Evolutionary conservation across 2,329 filamentous ascomycete genomes (phyloP).

Genomic region (Calycina herbarum): DNA sequence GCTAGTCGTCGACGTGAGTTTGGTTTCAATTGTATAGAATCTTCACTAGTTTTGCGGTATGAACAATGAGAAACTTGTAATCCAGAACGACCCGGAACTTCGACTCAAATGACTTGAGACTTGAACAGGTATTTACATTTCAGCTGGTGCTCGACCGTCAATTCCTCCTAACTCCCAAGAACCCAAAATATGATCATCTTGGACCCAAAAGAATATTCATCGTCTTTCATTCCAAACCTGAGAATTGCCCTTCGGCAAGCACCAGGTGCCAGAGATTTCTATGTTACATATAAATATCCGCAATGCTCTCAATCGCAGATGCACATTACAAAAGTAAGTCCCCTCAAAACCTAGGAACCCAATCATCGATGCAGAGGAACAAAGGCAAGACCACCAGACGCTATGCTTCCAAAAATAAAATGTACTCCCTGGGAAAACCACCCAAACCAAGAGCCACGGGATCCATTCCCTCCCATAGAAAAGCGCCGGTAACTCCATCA

Average conservation of each 20-base stretch:
- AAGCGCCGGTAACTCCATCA: constrained; percentile 37
- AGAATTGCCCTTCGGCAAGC: constrained; percentile 12
- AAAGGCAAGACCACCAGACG: constrained; percentile 30
- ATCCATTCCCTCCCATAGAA: constrained; percentile 23
- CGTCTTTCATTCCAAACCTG: constrained; percentile 25
- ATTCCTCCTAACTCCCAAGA: neutral
- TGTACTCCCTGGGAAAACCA: constrained; percentile 21
- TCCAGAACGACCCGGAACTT: neutral
- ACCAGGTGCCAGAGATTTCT: constrained; percentile 24
- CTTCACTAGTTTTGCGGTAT: too few relatives aligned
- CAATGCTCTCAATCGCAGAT: constrained; percentile 24
- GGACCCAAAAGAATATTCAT: constrained; percentile 17
- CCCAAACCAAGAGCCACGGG: constrained; percentile 13
- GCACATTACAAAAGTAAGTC: constrained; percentile 24
- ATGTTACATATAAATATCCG: constrained; percentile 36
- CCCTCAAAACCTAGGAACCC: constrained; percentile 21
- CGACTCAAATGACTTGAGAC: neutral
- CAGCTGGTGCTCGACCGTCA: neutral
- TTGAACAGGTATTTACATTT: neutral
- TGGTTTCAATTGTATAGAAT: too few relatives aligned
- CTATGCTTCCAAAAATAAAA: constrained; percentile 36
- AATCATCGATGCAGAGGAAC: constrained; percentile 21
- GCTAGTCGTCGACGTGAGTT: too few relatives aligned
- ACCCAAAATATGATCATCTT: constrained; percentile 6
- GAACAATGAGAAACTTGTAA: neutral